Evolutionary conservation across 306 rosid species (phyloP), one percentile per base, ranked within the genome.

Genomic region (Prunus davidiana): DNA sequence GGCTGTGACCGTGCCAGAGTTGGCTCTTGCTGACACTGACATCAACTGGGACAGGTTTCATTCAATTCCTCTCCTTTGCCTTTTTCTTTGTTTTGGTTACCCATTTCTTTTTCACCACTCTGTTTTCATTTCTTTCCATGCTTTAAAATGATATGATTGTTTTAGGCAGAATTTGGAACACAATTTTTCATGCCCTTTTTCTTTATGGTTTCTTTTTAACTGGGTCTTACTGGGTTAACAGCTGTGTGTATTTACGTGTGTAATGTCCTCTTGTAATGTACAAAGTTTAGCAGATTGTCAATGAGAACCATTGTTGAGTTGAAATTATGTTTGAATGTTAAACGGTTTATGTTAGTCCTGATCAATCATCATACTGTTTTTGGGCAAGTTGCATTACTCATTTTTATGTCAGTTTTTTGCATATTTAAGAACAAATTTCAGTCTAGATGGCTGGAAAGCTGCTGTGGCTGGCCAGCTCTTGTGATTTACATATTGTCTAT

Each of bases 31-130:
- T 11, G 96, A 93, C 60, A 89, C 96, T 22, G 89, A 93, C 38
- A 79, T 93, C 84, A 88, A 93, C 82, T 93, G 98, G 98, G 81
- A 83, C 86, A 91, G 98, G 98, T 89, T 65, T 27, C 20, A 7
- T 45, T 25, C 9, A 8, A 7, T 16, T 62, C 25, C 34, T 49
- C 52, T 4, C 24, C 2, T 7, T 34, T 6, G 41, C 8, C 41
- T 34, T 34, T 1, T 34, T 5, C 41, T 69, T 2, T 9, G 3
- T 54, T 13, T 38, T 16, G 3, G 0, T 2, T 0, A 38, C 79
- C 49, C 41, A 51, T 20, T 34, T 28, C 41, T 14, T 18, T 52
- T 30, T 32, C 15, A 5, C 13, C 8, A 8, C 9, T 16, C 2
- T 50, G 12, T n/a, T 8, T 45, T 54, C 43, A 15, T n/a, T 51